Conservation (phyloP, 2,329 filamentous ascomycete genomes). For the Allantophomopsis lycopodina region DNA sequence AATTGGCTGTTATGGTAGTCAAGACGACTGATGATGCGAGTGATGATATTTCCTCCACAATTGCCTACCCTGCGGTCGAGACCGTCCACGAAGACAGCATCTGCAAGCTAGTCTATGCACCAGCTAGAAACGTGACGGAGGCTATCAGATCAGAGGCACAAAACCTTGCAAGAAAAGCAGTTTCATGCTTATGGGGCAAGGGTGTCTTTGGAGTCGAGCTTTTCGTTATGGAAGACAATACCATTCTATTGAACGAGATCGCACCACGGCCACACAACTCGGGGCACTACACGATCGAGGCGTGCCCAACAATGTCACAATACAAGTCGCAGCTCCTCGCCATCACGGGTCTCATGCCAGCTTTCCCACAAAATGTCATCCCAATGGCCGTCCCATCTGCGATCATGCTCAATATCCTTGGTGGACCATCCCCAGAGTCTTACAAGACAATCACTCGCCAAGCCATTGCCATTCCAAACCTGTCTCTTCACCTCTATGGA, state of each 20-base stretch:
- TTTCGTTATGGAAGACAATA: constrained; percentile 66
- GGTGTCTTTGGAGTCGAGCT: constrained; percentile 96
- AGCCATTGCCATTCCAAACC: constrained; percentile 42
- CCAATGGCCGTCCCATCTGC: constrained; percentile 42
- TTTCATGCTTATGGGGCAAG: constrained; percentile 69
- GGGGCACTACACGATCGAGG: constrained; percentile 91
- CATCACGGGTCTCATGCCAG: constrained; percentile 46
- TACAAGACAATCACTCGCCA: constrained; percentile 39
- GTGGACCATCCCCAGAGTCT: constrained; percentile 49
- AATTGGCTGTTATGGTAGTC: constrained; percentile 89
- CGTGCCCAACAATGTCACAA: constrained; percentile 73
- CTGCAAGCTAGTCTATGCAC: constrained; percentile 83
- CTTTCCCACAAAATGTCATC: constrained; percentile 23
- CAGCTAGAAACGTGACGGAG: constrained; percentile 56
- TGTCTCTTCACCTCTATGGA: constrained; percentile 76
- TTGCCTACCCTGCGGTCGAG: constrained; percentile 83
- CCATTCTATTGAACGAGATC: constrained; percentile 57
- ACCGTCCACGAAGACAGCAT: constrained; percentile 93
- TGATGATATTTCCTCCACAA: constrained; percentile 31
- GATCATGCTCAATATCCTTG: constrained; percentile 75
- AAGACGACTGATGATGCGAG: constrained; percentile 57
- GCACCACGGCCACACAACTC: constrained; percentile 80
- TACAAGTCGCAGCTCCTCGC: constrained; percentile 73
- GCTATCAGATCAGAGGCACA: constrained; percentile 52
- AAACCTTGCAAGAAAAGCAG: constrained; percentile 64